These are phyloP conservation scores for Botrytis pseudocinerea DNA, from an alignment of 2,329 filamentous ascomycete species.

Conservation along the genomic window DNA sequence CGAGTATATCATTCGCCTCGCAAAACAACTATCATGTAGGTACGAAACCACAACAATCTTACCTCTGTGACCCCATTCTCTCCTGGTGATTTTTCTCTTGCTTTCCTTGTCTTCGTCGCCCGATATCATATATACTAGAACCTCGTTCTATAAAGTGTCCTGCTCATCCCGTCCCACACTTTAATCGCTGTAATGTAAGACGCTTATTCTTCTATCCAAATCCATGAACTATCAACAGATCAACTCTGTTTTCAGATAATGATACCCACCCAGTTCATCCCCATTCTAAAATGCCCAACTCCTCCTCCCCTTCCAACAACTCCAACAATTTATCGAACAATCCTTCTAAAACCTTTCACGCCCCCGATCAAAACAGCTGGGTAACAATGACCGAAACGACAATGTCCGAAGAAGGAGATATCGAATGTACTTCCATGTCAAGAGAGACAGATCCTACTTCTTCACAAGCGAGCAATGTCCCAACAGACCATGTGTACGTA, in stretches of 20 bases:
- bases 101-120: background rate
- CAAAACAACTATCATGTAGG: background rate
- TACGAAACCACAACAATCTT: too few species aligned
- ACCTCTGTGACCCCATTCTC: background rate
- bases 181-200: background rate
- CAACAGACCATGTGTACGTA: background rate
- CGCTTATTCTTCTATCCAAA: background rate
- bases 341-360: background rate
- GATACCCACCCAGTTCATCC: background rate
- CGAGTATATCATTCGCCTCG: background rate
- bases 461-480: background rate
- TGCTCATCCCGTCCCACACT: background rate
- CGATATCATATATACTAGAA: background rate
- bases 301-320: too few species aligned
- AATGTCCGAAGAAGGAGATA: background rate
- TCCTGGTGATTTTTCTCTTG: background rate
- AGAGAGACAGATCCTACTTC: background rate
- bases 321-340: background rate
- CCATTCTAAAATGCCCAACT: background rate
- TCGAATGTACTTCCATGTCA: background rate
- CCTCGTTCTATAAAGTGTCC: background rate
- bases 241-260: background rate
- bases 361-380: background rate
- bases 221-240: background rate
- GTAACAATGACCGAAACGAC: background rate